Percentiles rank a stretch among this genome's conserved stretches.
Evolutionary conservation across 306 rosid species (phyloP).

Genomic region (Crotalaria pallida): DNA sequence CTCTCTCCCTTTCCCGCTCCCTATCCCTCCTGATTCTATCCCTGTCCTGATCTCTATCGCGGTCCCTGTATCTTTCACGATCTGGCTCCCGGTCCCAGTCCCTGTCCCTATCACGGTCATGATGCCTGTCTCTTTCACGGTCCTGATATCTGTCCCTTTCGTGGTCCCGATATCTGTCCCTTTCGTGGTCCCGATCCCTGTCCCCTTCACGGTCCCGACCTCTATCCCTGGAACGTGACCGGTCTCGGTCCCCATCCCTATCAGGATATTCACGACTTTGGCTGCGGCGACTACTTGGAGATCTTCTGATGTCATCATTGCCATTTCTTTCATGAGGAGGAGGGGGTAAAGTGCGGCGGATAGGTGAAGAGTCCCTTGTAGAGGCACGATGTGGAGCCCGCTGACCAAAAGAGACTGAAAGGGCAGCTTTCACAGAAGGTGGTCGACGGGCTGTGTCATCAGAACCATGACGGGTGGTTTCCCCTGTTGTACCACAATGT

Average conservation of each 20-base stretch:
- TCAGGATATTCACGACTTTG: conserved; percentile 81
- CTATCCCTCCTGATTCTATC: conserved; percentile 34
- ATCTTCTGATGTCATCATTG: conserved; percentile 45
- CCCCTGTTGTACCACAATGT: conserved; percentile 83
- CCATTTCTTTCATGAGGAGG: conserved; percentile 50
- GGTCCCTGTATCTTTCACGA: conserved; percentile 33
- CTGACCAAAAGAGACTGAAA: conserved; percentile 97
- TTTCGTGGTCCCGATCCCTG: conserved; percentile 20
- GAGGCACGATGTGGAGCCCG: conserved; percentile 99
- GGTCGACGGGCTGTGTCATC: conserved; percentile 99
- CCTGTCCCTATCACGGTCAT: conserved; percentile 26
- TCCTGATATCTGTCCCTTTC: conserved; percentile 33
- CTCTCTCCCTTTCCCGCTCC: conserved; percentile 41
- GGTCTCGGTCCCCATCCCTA: conserved; percentile 35
- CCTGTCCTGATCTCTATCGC: conserved; percentile 37
- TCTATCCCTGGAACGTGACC: conserved; percentile 42
- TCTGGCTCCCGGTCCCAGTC: conserved; percentile 41
- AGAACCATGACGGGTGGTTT: conserved; percentile 78
- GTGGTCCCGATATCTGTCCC: conserved; percentile 29
- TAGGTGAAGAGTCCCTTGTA: conserved; percentile 94
- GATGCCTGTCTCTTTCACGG: conserved; percentile 43
- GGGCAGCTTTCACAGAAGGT: conserved; percentile 96
- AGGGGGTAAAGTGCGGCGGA: conserved; percentile 68
- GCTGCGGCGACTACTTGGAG: conserved; percentile 53
- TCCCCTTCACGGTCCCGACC: conserved; percentile 40